Evolutionary conservation across 805 yeast species (phyloP).

Genomic region (Yarrowia sp.): DNA sequence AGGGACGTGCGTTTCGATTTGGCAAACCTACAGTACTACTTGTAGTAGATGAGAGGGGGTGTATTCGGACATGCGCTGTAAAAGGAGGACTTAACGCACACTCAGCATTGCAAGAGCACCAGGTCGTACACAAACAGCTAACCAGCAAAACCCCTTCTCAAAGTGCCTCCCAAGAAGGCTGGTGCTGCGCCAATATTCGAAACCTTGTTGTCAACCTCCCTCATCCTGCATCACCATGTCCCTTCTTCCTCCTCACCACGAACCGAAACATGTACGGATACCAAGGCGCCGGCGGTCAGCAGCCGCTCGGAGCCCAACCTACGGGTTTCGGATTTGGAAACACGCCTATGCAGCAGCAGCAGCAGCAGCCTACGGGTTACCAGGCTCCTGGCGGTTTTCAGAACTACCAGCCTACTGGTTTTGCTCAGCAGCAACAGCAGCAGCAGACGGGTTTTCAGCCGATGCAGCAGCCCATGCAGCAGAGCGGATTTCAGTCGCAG

Average conservation of each 20-base stretch:
- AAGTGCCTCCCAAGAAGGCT: neutral
- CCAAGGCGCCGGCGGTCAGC: constrained; percentile 26
- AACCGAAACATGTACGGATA: constrained; percentile 27
- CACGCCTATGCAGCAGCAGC: constrained; percentile 21
- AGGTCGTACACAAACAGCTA: too few relatives aligned
- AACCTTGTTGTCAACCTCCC: neutral
- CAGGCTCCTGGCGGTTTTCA: constrained; percentile 24
- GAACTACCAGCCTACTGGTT: constrained; percentile 28
- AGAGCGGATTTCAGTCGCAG: constrained; percentile 26
- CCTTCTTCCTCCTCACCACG: neutral
- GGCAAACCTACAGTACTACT: too few relatives aligned
- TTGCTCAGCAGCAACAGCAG: constrained; percentile 24
- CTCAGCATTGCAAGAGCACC: too few relatives aligned
- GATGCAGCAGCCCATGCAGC: constrained; percentile 31
- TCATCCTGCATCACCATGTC: neutral
- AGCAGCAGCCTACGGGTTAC: constrained; percentile 11
- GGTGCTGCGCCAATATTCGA: constrained; percentile 18
- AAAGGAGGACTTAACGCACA: too few relatives aligned
- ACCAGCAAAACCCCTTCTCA: too few relatives aligned
- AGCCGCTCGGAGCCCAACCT: constrained; percentile 30
- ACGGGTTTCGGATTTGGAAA: constrained; percentile 28
- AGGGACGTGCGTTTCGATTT: neutral
- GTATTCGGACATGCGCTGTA: too few relatives aligned
- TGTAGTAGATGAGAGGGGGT: too few relatives aligned
- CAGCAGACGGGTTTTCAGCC: constrained; percentile 32